Conservation (phyloP, 148 eudicot genomes). For the Selenicereus undatus region DNA sequence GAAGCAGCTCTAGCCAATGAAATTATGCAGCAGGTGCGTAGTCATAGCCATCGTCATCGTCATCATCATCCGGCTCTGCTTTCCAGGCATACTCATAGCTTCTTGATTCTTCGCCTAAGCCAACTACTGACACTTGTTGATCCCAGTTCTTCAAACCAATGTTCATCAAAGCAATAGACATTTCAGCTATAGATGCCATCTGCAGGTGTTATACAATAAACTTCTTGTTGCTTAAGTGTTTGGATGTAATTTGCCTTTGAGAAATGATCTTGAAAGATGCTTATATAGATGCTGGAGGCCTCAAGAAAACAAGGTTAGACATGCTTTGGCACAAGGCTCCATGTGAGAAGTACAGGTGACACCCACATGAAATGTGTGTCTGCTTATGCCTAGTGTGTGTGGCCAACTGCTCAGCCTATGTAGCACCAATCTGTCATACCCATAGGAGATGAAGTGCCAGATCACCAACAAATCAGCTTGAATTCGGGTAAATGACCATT, state of each 20-base stretch:
- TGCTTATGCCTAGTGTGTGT: slow-evolving; percentile 8
- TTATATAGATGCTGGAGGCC: neutral
- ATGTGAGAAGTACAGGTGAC: slow-evolving; percentile 17
- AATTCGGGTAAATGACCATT: slow-evolving; percentile 9
- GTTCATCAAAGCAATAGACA: no score
- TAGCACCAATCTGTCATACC: slow-evolving; percentile 5
- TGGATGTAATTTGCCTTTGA: neutral
- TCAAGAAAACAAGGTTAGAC: neutral
- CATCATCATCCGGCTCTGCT: no score
- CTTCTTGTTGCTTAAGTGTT: no score
- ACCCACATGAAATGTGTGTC: slow-evolving; percentile 14
- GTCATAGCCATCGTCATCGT: no score
- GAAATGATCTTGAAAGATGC: neutral
- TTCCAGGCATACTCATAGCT: no score
- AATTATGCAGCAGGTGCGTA: no score
- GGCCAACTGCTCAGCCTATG: slow-evolving; percentile 12
- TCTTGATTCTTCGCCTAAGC: no score
- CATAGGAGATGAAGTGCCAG: neutral
- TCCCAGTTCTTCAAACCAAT: no score
- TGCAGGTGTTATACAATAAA: no score
- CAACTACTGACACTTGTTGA: no score
- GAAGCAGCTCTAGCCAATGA: no score
- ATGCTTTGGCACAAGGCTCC: neutral
- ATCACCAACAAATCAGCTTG: slow-evolving; percentile 12
- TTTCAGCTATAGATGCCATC: no score